These are phyloP conservation scores for Colletotrichum higginsianum DNA, from an alignment of 2,329 filamentous ascomycete species.

Conservation along the genomic window DNA sequence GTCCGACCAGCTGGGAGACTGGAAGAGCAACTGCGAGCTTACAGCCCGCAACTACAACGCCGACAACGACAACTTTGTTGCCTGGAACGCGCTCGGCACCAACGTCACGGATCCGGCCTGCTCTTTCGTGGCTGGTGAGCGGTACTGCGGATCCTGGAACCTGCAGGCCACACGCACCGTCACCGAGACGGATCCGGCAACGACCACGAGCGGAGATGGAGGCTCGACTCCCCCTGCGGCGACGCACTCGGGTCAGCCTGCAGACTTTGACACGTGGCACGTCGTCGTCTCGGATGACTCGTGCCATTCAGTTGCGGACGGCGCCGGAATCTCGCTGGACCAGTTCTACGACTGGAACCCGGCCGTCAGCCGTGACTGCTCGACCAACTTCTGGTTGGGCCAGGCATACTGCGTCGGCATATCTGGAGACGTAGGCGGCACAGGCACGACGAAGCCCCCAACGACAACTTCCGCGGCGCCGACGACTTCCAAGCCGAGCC, in stretches of 20 bases:
- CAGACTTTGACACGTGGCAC: constrained; percentile 33
- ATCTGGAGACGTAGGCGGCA: too few relatives aligned
- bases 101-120: constrained; percentile 37
- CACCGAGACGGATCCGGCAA: not conserved
- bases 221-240: too few relatives aligned
- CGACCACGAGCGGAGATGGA: too few relatives aligned
- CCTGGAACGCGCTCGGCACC: constrained; percentile 43
- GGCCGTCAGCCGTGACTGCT: constrained; percentile 43
- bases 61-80: constrained; percentile 33
- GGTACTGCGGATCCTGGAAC: constrained; percentile 19
- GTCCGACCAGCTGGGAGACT: constrained; percentile 13
- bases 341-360: constrained; percentile 45
- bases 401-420: constrained; percentile 46
- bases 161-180: constrained; percentile 1
- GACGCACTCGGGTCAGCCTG: too few relatives aligned
- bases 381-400: constrained; percentile 46
- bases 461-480: too few relatives aligned
- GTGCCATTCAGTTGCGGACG: constrained; percentile 35
- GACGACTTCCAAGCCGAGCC: not conserved
- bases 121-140: not conserved
- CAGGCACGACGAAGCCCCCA: too few relatives aligned
- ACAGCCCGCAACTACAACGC: constrained; percentile 38
- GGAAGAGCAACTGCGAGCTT: constrained; percentile 42
- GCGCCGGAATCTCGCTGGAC: constrained; percentile 35
- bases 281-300: constrained; percentile 40